Conservation (phyloP, 2,329 filamentous ascomycete species). For the Aspergillus sergii region DNA sequence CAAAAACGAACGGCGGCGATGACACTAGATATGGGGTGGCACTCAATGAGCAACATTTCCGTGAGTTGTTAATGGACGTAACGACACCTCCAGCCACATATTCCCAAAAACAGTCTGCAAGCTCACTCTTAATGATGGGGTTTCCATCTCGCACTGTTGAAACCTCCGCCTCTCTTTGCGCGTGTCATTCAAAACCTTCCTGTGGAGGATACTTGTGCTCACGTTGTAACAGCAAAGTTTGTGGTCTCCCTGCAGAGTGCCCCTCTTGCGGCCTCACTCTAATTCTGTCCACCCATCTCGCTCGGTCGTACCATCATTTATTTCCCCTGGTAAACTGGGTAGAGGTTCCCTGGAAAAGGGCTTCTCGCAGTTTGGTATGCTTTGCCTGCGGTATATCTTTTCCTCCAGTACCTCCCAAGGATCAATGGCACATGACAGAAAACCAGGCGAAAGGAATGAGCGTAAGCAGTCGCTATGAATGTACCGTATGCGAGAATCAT, state of each 20-base stretch:
- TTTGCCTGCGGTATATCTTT: conserved; percentile 78
- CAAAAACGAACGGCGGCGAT: conserved; percentile 82
- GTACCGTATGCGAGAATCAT: conserved; percentile 81
- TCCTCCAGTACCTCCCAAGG: conserved; percentile 52
- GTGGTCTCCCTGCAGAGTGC: conserved; percentile 85
- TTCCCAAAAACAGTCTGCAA: conserved; percentile 54
- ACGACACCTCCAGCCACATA: conserved; percentile 88
- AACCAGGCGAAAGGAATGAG: conserved; percentile 66
- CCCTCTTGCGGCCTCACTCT: conserved; percentile 88
- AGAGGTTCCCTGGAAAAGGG: conserved; percentile 81
- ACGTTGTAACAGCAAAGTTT: conserved; percentile 85
- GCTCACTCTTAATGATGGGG: conserved; percentile 88
- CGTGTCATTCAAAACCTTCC: conserved; percentile 82
- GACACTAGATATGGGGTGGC: conserved; percentile 74
- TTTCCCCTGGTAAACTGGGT: conserved; percentile 90
- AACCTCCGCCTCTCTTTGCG: conserved; percentile 74
- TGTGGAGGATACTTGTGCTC: conserved; percentile 90
- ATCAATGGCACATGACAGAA: conserved; percentile 38
- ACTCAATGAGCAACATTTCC: conserved; percentile 83
- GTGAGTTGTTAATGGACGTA: conserved; percentile 81
- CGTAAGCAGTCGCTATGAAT: conserved; percentile 86
- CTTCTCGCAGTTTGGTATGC: conserved; percentile 65
- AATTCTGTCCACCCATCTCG: conserved; percentile 90
- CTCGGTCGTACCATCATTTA: conserved; percentile 89
- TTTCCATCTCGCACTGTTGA: conserved; percentile 87